Evolutionary conservation across 768 basidiomycete species (phyloP), one percentile per base, ranked within the genome.

Genomic region (Suillus sp.): DNA sequence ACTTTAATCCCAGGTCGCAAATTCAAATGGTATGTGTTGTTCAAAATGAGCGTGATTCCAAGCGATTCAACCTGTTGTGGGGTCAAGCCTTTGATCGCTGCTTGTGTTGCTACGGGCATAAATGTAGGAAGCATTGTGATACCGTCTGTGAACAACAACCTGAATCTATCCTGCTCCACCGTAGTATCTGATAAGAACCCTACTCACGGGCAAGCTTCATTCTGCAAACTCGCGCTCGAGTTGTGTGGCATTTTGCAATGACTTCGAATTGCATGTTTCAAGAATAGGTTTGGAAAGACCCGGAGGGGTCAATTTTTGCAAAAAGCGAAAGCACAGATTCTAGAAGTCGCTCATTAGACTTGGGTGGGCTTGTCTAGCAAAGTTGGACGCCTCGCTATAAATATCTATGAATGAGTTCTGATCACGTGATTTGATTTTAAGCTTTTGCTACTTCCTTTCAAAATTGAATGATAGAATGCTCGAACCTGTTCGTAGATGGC

Each of bases 51-150:
- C 1, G 90, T 91, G 51, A 95, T 82, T 1, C 92, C 93, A 1
- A 95, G 81, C 3, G 87, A 81, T 72, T 95, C 91, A 43, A 91
- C 86, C 76, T 95, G 92, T 64, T 92, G 89, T 22, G 92, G 77
- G 6, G 93, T 93, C n/a, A 96, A 77, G 4, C 93, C 93, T 75
- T 96, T 96, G 71, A 96, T 93, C 7, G 93, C 91, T 20, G 90
- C 93, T 72, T 96, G 94, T 4, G 94, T 96, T 3, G 93, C 93
- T 10, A 95, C 93, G 3, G 93, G 94, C 94, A 95, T 96, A 69
- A 96, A 96, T 0, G 93, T 93, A 2, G 93, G 93, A 22, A 95
- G 78, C 81, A 90, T 86, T 2, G 93, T 95, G 43, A 83, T 78
- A 10, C 92, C 92, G 78, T 94, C 92, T 93, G 65, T 27, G 66